Base-by-base conservation (phyloP, 805 yeast species). In the Blastobotrys terrestris region DNA sequence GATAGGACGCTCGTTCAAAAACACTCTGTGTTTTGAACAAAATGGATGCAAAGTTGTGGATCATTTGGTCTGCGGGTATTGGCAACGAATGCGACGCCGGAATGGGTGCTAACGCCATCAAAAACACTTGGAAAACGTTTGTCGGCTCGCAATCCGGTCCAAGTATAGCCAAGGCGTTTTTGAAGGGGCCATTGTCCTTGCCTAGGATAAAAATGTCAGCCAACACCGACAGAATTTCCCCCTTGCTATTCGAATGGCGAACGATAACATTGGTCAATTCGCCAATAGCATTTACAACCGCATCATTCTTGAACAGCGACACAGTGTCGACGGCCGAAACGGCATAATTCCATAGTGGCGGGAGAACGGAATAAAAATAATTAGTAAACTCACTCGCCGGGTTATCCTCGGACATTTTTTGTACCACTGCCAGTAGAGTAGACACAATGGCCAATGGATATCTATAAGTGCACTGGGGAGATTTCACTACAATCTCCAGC, bases 1-100 rank as follows among this genome's bases (percentile, higher is more conserved):
- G 70, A 57, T 80, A 80, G 0, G 80, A 79, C n/a, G 81, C 67
- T 54, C 81, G 72, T 31, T 72, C 67, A 41, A 67, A 68, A 2
- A 65, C 56, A n/a, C 60, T 63, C 8, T 63, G 58, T 2, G 63
- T 59, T 5, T 55, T 50, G 4, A 52, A 52, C 11, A 60, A 56
- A 48, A 55, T 61, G 11, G 22, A 35, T 2, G 59, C 47, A 3
- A 60, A 49, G n/a, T 49, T 11, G 13, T 62, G 39, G 4, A 53
- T 44, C 31, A 55, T 20, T n/a, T 15, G 26, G 15, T 15, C 13
- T 3, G 19, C 50, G 16, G 40, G 26, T 1, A 22, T 21, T 2
- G 42, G 45, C 14, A 56, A 15, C 8, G 14, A 18, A 19, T 47
- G 20, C 5, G 22, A 35, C 31, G 49, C 44, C 14, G 50, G 43